Evolutionary conservation across 257 asterid species (phyloP), one percentile per base, ranked within the genome.

Genomic region (Solanum dulcamara): DNA sequence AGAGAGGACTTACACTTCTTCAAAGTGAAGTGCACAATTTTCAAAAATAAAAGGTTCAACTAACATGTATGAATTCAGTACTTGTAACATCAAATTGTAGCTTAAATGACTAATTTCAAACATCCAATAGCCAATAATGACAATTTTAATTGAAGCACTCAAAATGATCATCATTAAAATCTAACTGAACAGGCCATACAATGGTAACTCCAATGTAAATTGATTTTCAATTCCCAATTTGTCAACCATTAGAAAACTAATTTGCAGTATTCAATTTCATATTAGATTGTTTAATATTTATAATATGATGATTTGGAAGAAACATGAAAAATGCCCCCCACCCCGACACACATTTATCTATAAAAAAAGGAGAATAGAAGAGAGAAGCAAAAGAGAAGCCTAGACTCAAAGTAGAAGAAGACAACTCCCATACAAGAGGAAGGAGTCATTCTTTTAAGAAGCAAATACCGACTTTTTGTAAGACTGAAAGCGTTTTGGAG

Each of bases 401-500:
- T 42, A 74, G 59, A 42, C 18, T 75, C 59, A 75, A 18, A 75
- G 59, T 42, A 75, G 57, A 53, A 24, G 81, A 74, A 74, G 24
- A 33, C 2, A 22, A 67, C 42, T 66, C 1, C 26, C 75, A 10
- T 67, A 32, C 14, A 14, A 66, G 42, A 42, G 37, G 13, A 74
- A 40, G 81, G 59, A 75, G 59, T 9, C 62, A 46, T 17, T 15
- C 40, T 46, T 46, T 48, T 46, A 77, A 46, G 83, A 77, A 46
- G 48, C 83, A 86, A 20, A 71, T 86, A 84, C 92, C 87, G 57
- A 94, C 99, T 91, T 92, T 90, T 93, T 96, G 90, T 94, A 96
- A 62, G 91, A 85, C 87, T 94, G 98, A 89, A 94, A 92, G 81
- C 89, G 90, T 85, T 91, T 93, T 55, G 93, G 92, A 87, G 93